Conservation (phyloP, 192 early-diverging fungal genomes). For the Podochytrium sp. region DNA sequence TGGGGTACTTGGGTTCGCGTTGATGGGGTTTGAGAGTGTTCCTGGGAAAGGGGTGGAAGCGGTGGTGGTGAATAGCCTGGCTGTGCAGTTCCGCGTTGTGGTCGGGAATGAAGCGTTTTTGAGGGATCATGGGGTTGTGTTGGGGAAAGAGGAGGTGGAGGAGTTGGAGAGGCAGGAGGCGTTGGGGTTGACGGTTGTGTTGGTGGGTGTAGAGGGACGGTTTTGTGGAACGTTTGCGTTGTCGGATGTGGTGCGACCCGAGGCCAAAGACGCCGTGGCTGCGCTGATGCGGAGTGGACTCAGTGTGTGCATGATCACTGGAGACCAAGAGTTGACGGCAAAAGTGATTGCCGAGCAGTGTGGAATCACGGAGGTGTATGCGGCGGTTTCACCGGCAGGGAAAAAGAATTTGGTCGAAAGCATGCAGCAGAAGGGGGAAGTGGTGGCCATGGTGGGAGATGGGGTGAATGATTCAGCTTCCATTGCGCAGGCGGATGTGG, state of each 20-base stretch:
- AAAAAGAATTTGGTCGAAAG: conserved; percentile 78
- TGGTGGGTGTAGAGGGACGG: conserved; percentile 70
- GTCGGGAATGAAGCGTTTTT: conserved; percentile 7
- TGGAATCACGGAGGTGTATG: conserved; percentile 85
- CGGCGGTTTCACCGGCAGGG: conserved; percentile 87
- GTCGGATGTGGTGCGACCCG: conserved; percentile 84
- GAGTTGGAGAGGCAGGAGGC: conserved; percentile 75
- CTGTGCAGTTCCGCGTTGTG: neutral
- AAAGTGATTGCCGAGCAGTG: conserved; percentile 78
- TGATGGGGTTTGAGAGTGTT: conserved; percentile 16
- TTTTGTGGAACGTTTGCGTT: conserved; percentile 55
- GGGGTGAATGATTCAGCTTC: conserved; percentile 96
- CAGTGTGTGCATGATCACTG: conserved; percentile 88
- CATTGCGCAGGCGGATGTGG: conserved; percentile 82
- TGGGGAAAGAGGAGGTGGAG: conserved; percentile 41
- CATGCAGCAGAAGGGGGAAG: conserved; percentile 62
- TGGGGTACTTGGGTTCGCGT: conserved; percentile 27
- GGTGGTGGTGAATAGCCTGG: neutral
- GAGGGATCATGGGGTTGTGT: neutral
- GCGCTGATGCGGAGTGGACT: conserved; percentile 77
- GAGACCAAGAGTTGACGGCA: conserved; percentile 87
- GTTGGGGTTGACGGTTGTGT: conserved; percentile 77
- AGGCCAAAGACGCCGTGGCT: conserved; percentile 70
- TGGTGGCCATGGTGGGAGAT: conserved; percentile 94
- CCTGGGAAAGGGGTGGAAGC: conserved; percentile 11